Evolutionary conservation across 768 basidiomycete species (phyloP).

Genomic region (Nidularia pulvinata): DNA sequence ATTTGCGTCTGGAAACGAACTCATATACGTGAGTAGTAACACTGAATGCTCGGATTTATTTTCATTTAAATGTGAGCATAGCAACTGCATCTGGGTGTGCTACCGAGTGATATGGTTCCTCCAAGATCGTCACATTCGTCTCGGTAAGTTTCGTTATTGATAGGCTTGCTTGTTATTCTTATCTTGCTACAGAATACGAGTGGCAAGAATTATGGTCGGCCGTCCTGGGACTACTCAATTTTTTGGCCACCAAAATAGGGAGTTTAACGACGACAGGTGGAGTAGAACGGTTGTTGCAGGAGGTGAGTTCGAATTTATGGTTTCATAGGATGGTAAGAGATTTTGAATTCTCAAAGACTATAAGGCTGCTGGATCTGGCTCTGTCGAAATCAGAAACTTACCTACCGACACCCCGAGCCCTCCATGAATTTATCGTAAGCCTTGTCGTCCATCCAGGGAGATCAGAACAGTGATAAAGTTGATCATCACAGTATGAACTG

Average conservation of each 20-base stretch:
- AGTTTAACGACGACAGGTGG: background rate
- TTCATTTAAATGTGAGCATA: conserved; percentile 16
- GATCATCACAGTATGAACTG: conserved; percentile 55
- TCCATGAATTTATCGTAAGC: conserved; percentile 68
- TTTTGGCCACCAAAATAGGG: conserved; percentile 54
- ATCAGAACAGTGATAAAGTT: background rate
- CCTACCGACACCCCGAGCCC: conserved; percentile 49
- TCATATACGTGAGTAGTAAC: conserved; percentile 59
- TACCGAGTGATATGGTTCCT: conserved; percentile 58
- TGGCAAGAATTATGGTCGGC: conserved; percentile 70
- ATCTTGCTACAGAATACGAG: conserved; percentile 32
- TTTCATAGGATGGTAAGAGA: background rate
- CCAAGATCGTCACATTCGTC: conserved; percentile 47
- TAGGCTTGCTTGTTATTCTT: background rate
- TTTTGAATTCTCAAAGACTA: conserved; percentile 29
- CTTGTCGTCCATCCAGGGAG: conserved; percentile 19
- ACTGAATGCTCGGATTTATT: conserved; percentile 1
- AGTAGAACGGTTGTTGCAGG: background rate
- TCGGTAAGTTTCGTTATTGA: conserved; percentile 41
- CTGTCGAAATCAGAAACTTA: conserved; percentile 52
- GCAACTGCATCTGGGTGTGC: conserved; percentile 55
- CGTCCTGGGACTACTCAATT: conserved; percentile 51
- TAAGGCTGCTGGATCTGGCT: conserved; percentile 51
- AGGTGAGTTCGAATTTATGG: background rate
- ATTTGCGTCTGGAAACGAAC: conserved; percentile 56